A percentile compares a stretch with the other conserved stretches of the same genome.
These are phyloP conservation scores for Dissoconium aciculare DNA, from an alignment of 2,329 filamentous ascomycete genomes.

Conservation along the genomic window DNA sequence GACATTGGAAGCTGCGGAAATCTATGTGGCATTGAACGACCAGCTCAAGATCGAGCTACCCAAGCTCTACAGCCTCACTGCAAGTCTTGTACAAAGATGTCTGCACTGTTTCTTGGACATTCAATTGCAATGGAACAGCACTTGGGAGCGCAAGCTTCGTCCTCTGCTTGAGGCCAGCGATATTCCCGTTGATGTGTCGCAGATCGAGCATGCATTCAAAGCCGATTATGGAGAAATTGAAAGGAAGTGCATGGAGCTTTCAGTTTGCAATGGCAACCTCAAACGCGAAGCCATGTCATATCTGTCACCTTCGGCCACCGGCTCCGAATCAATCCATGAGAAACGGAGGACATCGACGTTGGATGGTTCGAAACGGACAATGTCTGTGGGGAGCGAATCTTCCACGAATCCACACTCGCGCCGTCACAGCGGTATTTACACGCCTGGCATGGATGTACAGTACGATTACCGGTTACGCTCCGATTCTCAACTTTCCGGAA, in stretches of 20 bases:
- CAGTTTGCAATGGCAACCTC: constrained; percentile 60
- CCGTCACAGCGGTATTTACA: constrained; percentile 52
- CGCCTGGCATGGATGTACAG: constrained; percentile 16
- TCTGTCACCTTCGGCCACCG: constrained; percentile 6
- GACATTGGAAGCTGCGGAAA: constrained; percentile 66
- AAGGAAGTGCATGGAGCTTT: constrained; percentile 53
- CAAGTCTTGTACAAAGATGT: constrained; percentile 69
- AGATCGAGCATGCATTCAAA: constrained; percentile 64
- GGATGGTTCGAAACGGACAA: constrained; percentile 26
- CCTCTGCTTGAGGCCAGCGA: constrained; percentile 52
- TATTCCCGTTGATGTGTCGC: constrained; percentile 50
- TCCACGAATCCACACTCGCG: constrained; percentile 21
- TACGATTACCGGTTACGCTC: constrained; percentile 35
- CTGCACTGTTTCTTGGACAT: constrained; percentile 72
- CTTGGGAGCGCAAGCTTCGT: constrained; percentile 72
- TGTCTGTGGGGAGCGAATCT: constrained; percentile 24
- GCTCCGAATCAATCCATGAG: not conserved
- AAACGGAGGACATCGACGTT: constrained; percentile 23
- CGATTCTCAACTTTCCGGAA: constrained; percentile 39
- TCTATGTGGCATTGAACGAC: constrained; percentile 83
- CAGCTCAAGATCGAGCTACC: constrained; percentile 86
- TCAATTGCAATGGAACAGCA: constrained; percentile 66
- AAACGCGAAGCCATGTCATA: constrained; percentile 37
- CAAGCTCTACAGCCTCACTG: constrained; percentile 64
- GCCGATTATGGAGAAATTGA: constrained; percentile 66